These are phyloP conservation scores for Skeletonema tropicum DNA, from an alignment of 108 stramenopile species.

Conservation along the genomic window DNA sequence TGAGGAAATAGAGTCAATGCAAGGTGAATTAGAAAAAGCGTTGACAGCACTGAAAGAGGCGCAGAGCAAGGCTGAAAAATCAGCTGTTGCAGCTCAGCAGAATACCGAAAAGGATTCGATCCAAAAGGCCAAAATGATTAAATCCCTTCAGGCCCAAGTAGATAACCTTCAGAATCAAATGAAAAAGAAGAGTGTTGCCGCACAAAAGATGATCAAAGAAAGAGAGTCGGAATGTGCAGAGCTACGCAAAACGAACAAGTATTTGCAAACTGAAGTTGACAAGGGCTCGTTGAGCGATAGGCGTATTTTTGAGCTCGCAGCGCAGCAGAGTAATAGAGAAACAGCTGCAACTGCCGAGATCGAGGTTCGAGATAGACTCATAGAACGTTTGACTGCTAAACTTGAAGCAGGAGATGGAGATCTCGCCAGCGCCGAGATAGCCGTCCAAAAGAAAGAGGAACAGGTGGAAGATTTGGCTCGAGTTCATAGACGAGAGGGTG, in stretches of 20 bases:
- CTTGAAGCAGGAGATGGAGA: slow-evolving; percentile 76
- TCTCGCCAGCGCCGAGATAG: slow-evolving; percentile 73
- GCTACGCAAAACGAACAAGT: slow-evolving; percentile 71
- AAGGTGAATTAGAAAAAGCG: slow-evolving; percentile 58
- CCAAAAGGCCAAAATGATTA: slow-evolving; percentile 54
- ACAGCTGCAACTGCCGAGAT: slow-evolving; percentile 75
- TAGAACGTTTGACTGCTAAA: slow-evolving; percentile 67
- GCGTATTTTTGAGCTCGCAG: slow-evolving; percentile 88
- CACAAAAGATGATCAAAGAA: slow-evolving; percentile 82
- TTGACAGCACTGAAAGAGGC: slow-evolving; percentile 48
- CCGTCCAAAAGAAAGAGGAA: slow-evolving; percentile 62
- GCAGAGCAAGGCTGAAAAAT: slow-evolving; percentile 59
- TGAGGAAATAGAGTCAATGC: slow-evolving; percentile 54
- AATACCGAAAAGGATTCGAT: slow-evolving; percentile 46
- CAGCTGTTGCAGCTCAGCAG: slow-evolving; percentile 61
- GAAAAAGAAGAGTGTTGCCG: slow-evolving; percentile 83
- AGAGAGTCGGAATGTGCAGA: slow-evolving; percentile 76
- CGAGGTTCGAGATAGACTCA: slow-evolving; percentile 73
- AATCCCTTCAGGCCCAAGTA: slow-evolving; percentile 73
- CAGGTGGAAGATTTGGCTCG: slow-evolving; percentile 83
- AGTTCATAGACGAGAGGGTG: slow-evolving; percentile 80
- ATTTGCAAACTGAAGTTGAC: slow-evolving; percentile 84
- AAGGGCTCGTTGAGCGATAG: slow-evolving; percentile 86
- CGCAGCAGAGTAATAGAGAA: slow-evolving; percentile 87
- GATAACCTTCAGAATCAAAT: slow-evolving; percentile 80